Base-by-base conservation (phyloP, 208 protist species). In the Crithidia expoeki region DNA sequence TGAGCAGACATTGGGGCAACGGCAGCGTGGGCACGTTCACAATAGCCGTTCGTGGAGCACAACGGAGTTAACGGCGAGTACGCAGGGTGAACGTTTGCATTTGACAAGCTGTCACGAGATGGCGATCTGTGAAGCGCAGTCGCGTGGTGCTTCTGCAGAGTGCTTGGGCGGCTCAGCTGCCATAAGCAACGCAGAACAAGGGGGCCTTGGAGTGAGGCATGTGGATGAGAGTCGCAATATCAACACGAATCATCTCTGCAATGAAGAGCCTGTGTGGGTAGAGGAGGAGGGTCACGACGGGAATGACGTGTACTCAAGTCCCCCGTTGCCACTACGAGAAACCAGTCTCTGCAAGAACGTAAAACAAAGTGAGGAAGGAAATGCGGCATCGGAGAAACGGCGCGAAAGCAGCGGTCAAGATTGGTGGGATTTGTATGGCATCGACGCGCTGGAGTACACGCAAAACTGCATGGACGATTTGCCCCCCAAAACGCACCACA, bases 351-450 rank as follows among this genome's bases (percentile, higher is more conserved):
- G 16, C 6, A 17, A 30, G 4, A 16, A 59, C 32, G 27, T 5
- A n/a, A 6, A 49, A 2, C 3, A 6, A 2, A 32, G 1, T 2
- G 61, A 53, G 17, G 33, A 30, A n/a, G 27, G 12, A 49, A n/a
- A n/a, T n/a, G n/a, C n/a, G n/a, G n/a, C n/a, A n/a, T n/a, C n/a
- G 36, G 14, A 11, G 50, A 25, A 5, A 17, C 6, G 38, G 4
- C 16, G 0, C 28, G 6, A 30, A 38, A 5, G 23, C 19, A 47
- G 40, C 34, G 46, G 56, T 17, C 36, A 74, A 7, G 56, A 47
- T 6, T 78, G 72, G 65, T 85, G 80, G 80, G 71, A 68, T 34
- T 68, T 58, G 3, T 80, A 79, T 46, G 80, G 80, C 33, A 72
- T 85, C 25, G 75, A 75, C 27, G 75, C 80, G 5, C 61, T 85